Evolutionary conservation across 148 eudicot genomes (phyloP).

Genomic region (Nepenthes gracilis): DNA sequence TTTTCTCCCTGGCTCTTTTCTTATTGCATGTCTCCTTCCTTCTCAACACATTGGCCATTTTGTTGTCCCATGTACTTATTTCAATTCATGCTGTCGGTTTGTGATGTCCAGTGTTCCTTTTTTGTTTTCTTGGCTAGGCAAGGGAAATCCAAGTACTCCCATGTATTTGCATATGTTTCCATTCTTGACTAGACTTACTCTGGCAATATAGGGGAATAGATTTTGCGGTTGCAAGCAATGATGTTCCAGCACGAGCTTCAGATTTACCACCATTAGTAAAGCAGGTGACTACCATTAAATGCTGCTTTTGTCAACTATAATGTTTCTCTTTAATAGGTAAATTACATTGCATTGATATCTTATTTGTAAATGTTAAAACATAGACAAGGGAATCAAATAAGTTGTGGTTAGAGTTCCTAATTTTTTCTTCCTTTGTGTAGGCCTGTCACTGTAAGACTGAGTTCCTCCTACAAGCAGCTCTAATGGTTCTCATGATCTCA

Average conservation of each 20-base stretch:
- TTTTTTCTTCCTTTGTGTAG: constrained; percentile 10
- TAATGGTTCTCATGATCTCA: constrained; percentile 53
- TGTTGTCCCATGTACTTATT: too few species aligned
- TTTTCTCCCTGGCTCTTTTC: too few species aligned
- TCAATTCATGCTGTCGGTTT: too few species aligned
- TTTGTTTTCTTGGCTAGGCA: too few species aligned
- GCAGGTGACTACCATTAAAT: constrained; percentile 11
- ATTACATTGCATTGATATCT: not conserved
- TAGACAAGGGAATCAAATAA: not conserved
- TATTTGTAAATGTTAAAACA: too few species aligned
- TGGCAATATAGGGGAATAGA: constrained; percentile 24
- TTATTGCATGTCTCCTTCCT: too few species aligned
- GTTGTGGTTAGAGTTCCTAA: constrained; percentile 1
- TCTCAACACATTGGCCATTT: too few species aligned
- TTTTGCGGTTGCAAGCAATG: constrained; percentile 26
- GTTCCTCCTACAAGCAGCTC: constrained; percentile 24
- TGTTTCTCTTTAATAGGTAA: not conserved
- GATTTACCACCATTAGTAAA: constrained; percentile 16
- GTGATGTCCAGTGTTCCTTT: too few species aligned
- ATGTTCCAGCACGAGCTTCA: constrained; percentile 15
- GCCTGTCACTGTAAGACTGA: constrained; percentile 27
- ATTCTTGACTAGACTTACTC: constrained; percentile 1
- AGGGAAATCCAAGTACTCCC: too few species aligned
- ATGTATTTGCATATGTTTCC: not conserved
- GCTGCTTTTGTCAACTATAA: not conserved